Base-by-base conservation (phyloP, 2,329 filamentous ascomycete genomes). In the Ceratocystis papillata region DNA sequence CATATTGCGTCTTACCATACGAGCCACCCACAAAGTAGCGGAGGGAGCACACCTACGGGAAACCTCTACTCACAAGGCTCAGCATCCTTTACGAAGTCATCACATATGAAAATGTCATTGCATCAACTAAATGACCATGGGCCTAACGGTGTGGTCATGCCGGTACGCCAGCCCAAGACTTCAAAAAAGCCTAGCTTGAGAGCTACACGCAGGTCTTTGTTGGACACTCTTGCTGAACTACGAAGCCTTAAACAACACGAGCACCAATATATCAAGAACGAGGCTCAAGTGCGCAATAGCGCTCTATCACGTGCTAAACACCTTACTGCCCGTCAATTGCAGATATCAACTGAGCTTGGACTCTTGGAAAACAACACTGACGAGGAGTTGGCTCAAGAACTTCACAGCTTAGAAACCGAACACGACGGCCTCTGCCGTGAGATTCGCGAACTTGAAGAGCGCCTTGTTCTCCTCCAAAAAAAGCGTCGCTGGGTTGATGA, bases 201-300 rank as follows among this genome's bases (percentile, higher is more conserved):
- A 33, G 80, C 81, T 20, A 86, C 87, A 0, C 80, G 89, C n/a
- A 79, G 80, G 33, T 86, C 85, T 0, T 80, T 93, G 6, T 79
- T 82, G 17, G 80, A 79, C 62, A 80, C 83, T 62, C 87, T 92
- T 73, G 77, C 79, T 2, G 82, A 85, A 64, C 76, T 92, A 4
- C 83, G 83, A 0, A 79, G 80, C 7, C 76, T 92, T 30, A 90
- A 90, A 72, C 77, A 78, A 2, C 87, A 90, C 67, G 87, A 91
- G 74, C 78, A 85, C n/a, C 77, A 79, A 0, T 77, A 84, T 28
- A 75, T 90, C 0, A 79, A 81, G 2, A 75, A 78, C 1, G 83
- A 86, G 1, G 73, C 88, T 45, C 75, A 77, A 2, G 77, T 82
- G 65, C 79, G 87, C 15, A 81, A 83, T 67, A 75, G 78, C 2